These are phyloP conservation scores for Hyparrhenia diplandra DNA, from an alignment of 176 grass and related monocot genomes.

Conservation along the genomic window DNA sequence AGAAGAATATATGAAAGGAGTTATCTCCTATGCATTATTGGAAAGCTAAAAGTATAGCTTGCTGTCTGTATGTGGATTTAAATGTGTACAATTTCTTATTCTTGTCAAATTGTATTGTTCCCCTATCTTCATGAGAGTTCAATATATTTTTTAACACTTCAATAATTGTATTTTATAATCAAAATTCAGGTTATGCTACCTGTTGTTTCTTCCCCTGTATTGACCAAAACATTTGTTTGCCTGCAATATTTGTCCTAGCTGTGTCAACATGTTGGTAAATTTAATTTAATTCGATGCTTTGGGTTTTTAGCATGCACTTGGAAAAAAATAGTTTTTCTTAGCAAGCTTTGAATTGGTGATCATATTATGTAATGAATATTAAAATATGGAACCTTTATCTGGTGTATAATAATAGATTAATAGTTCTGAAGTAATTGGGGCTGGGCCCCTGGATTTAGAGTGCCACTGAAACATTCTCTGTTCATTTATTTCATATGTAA, in stretches of 20 bases:
- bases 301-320: neutral
- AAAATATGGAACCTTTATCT: neutral
- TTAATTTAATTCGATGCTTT: neutral
- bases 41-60: neutral
- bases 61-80: neutral
- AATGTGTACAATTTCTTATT: neutral
- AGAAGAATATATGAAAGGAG: no score
- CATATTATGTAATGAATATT: neutral
- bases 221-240: neutral
- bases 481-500: neutral
- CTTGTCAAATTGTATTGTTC: neutral
- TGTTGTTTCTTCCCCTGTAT: neutral
- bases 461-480: neutral
- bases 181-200: neutral
- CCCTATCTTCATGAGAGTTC: neutral
- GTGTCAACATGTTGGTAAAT: neutral
- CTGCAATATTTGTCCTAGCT: neutral
- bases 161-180: neutral
- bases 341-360: neutral
- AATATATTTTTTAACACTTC: neutral
- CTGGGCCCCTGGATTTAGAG: neutral
- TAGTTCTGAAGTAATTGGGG: neutral
- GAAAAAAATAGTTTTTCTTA: neutral
- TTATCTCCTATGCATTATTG: neutral
- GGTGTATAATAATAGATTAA: neutral